Base-by-base conservation (phyloP, 2,329 filamentous ascomycete genomes). In the Fusarium globosum region DNA sequence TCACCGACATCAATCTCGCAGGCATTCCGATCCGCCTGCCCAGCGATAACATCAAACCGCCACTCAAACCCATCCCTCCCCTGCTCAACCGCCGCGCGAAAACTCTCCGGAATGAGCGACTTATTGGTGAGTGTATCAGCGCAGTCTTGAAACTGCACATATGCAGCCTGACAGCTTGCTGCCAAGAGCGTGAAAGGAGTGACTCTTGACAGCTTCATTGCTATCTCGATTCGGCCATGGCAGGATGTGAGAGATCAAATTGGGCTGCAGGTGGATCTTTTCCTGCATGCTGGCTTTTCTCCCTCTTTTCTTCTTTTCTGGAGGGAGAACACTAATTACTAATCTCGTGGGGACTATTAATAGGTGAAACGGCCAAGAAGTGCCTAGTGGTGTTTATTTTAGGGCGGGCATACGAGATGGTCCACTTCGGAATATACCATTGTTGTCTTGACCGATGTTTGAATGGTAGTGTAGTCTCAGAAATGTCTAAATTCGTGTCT, bases 71-170 rank as follows among this genome's bases (percentile, higher is more conserved):
- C 35, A 28, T 49, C 20, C n/a, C 13, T 20, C 23, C 28, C 38
- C 4, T 28, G 18, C 28, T 57, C 26, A 14, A 68, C 56, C 2
- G 11, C 46, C 0, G 70, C 70, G 16, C 23, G 46, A 41, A 73
- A 66, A 18, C 70, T 72, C 42, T 67, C 52, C 2, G 61, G 70
- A 43, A 59, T 67, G 21, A 73, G 23, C 33, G 51, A 52, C 16
- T 21, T 26, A 14, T 60, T 21, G 6, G 46, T n/a, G 2, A 20
- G 10, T 3, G 14, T 23, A 4, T 71, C 45, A 6, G 38, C 43
- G 7, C 70, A 73, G 18, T 73, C 53, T n/a, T 56, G 70, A 0
- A 71, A 73, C 51, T 71, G 70, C 15, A 73, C 52, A 41, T 63
- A 60, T 30, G 70, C 70, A n/a, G 52, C 66, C 30, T 61, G 65